A percentile compares a stretch with the other conserved stretches of the same genome.
phyloP scores from a whole-genome alignment of 169 alveolate genomes.

The Eimeria falciformis region DNA sequence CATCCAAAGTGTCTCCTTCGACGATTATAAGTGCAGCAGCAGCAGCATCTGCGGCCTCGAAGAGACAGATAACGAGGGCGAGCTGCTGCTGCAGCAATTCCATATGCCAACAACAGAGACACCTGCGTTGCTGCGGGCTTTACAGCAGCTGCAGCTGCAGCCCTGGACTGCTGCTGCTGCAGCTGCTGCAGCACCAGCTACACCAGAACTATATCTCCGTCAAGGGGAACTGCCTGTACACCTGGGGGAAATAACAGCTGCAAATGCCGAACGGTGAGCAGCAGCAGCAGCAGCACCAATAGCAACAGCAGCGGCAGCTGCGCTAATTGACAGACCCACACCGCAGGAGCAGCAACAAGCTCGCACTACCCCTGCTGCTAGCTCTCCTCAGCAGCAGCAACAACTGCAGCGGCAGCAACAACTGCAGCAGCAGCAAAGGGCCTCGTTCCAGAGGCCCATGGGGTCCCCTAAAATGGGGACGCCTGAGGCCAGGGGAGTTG shows the following conservation, averaged over 20 bases:
- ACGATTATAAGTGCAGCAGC: background rate
- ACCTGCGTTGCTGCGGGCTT: background rate
- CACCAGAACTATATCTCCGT: background rate
- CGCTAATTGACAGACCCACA: background rate
- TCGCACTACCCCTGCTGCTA: background rate
- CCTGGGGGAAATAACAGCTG: background rate
- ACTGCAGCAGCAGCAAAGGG: background rate
- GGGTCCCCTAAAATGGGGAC: too few species aligned
- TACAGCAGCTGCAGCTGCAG: background rate
- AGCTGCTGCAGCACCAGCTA: background rate
- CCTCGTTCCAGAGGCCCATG: too few species aligned
- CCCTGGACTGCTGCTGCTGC: background rate
- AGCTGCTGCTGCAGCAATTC: background rate
- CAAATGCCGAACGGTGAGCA: background rate
- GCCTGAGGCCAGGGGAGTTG: too few species aligned
- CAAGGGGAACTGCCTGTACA: background rate
- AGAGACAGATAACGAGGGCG: background rate
- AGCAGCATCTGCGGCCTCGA: background rate
- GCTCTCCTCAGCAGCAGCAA: conserved; percentile 11
- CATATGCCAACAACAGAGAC: background rate
- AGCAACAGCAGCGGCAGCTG: conserved; percentile 9
- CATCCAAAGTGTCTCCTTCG: background rate
- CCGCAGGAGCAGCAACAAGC: conserved; percentile 1
- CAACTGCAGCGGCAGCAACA: background rate
- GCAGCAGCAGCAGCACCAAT: conserved; percentile 32